Base-by-base conservation (phyloP, 441 rosid genomes). In the Croton laevigatus region DNA sequence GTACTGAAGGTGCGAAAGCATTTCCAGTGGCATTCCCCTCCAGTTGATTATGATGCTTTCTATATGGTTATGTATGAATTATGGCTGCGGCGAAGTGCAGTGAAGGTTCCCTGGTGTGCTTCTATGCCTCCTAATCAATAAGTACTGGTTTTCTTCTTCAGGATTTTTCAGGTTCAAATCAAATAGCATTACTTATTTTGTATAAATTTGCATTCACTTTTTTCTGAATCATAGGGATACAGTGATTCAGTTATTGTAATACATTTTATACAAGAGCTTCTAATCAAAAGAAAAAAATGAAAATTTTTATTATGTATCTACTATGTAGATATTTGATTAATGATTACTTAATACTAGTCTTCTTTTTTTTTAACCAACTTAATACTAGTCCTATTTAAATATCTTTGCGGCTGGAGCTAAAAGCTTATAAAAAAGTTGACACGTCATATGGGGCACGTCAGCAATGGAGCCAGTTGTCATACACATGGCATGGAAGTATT, bases 51-150 rank as follows among this genome's bases (percentile, higher is more conserved):
- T 19, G 90, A 86, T 45, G 82, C 87, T 4, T 88, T 88, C 75
- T 68, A 75, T 80, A 86, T 82, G 89, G 88, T 81, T 44, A 85
- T 88, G 86, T 85, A 83, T 34, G 89, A 88, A 46, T 44, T 86
- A 65, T 88, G 90, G 93, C 86, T 88, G 3, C 80, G 89, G n/a
- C 71, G 87, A 68, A 79, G 80, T 78, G 72, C 83, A 61, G 9
- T 81, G 5, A 77, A 78, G 73, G 61, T 82, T 55, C 70, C 70
- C 0, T 71, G 58, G 63, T 40, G 51, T 68, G 62, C 46, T 20
- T 70, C 69, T 45, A 3, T 17, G 53, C 42, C 51, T 60, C 37
- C 67, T 3, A 4, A 34, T 51, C 65, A 49, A 42, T 66, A 53
- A 66, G n/a, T 2, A 34, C 11, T 38, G 3, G 32, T 17, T 6